phyloP scores from a whole-genome alignment of 306 rosid genomes.

The Cucurbita pepo region DNA sequence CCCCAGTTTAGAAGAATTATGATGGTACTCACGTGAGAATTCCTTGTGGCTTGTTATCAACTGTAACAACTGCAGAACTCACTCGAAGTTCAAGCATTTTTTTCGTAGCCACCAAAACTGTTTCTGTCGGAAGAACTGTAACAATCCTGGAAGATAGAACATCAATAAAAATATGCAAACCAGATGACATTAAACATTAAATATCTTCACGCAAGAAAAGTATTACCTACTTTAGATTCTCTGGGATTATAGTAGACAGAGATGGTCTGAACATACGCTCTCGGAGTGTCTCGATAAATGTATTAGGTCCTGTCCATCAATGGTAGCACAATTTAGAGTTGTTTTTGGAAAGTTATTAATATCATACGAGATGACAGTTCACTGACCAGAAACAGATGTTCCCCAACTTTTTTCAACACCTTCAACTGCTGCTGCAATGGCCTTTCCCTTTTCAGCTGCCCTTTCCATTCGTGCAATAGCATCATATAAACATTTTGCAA shows the following conservation, averaged over 20 bases:
- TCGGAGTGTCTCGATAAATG: slow-evolving; percentile 68
- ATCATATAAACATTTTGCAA: slow-evolving; percentile 90
- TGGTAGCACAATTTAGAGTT: neutral
- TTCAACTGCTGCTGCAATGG: slow-evolving; percentile 97
- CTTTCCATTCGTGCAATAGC: slow-evolving; percentile 97
- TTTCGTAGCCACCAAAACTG: slow-evolving; percentile 54
- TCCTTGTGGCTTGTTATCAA: slow-evolving; percentile 68
- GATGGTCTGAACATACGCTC: slow-evolving; percentile 90
- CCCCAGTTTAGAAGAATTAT: neutral
- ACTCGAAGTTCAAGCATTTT: slow-evolving; percentile 64
- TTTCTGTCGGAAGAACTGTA: slow-evolving; percentile 53
- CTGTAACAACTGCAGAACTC: slow-evolving; percentile 62
- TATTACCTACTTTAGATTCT: slow-evolving; percentile 98
- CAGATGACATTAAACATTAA: neutral
- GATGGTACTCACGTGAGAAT: slow-evolving; percentile 65
- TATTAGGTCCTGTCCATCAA: slow-evolving; percentile 50
- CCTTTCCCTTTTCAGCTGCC: slow-evolving; percentile 95
- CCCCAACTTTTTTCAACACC: slow-evolving; percentile 95
- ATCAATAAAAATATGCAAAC: slow-evolving; percentile 10
- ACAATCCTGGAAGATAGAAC: slow-evolving; percentile 45
- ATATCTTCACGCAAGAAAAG: slow-evolving; percentile 12
- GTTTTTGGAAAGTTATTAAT: neutral
- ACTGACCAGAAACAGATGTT: slow-evolving; percentile 57
- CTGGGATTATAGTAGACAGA: slow-evolving; percentile 72
- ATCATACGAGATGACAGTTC: slow-evolving; percentile 1